Evolutionary conservation across 2,329 filamentous ascomycete genomes (phyloP), one percentile per base, ranked within the genome.

Genomic region (Pseudogymnoascus sp.): DNA sequence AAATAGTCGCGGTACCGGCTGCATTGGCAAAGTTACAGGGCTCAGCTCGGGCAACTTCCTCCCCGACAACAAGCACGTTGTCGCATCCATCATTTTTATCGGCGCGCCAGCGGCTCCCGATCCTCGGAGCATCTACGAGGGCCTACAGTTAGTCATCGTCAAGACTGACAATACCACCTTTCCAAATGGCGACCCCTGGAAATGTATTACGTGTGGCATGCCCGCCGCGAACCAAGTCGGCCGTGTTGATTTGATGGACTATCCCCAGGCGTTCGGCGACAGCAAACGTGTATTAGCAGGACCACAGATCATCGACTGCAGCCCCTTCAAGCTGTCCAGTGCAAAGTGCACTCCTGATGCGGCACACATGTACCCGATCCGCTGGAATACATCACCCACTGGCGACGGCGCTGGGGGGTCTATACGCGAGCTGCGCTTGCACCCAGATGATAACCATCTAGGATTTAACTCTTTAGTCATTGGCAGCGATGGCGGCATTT

Each of bases 161-260:
- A 78, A 77, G 63, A 63, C 73, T 0, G 74, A 80, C 60, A 72
- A 71, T 1, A 73, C 67, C 2, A 70, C 61, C 0, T 80, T 80
- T 43, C 53, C 69, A 1, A 78, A 76, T 58, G 77, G 78, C 0
- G 76, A 78, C 62, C 57, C 73, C 0, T 80, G 77, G 76, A 80
- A 77, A 63, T 80, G 78, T 60, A 60, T 80, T 4, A 80, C 71
- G 30, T 80, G 78, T 60, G 77, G 73, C 1, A 70, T 79, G 0
- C 71, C 74, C 0, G 64, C 58, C 2, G 64, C 67, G 30, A 75
- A 77, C 50, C 64, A 69, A 1, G 43, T 66, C 2, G 69, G 68
- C 6, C 59, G 67, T 2, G 60, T 62, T 15, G 59, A 64, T 1
- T 18, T 60, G 33, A 60, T 65, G 1, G 75, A 75, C 53, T 80